These are phyloP conservation scores for Salix dunnii DNA, from an alignment of 345 rosid species.

Conservation along the genomic window DNA sequence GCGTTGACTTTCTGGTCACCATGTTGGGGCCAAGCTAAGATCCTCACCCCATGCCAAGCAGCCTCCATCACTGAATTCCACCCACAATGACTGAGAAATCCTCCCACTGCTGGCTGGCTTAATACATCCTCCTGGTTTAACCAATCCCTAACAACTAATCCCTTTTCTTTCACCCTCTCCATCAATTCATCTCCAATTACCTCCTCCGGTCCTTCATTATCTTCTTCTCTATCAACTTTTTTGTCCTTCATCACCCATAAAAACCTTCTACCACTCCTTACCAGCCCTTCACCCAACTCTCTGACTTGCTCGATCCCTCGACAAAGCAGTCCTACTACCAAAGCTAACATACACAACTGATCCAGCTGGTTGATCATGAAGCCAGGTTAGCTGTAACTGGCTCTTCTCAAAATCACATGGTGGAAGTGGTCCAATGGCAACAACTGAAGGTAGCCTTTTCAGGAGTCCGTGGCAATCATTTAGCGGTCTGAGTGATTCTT, in stretches of 20 bases:
- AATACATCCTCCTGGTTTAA: conserved; percentile 40
- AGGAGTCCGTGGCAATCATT: conserved; percentile 5
- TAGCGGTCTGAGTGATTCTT: conserved; percentile 15
- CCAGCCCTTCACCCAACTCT: conserved; percentile 45
- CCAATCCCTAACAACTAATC: conserved; percentile 39
- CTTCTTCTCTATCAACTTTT: conserved; percentile 40
- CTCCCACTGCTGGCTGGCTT: conserved; percentile 33
- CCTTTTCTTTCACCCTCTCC: conserved; percentile 17
- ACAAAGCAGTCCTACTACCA: conserved; percentile 42
- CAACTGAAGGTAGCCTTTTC: conserved; percentile 25
- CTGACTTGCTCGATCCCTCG: conserved; percentile 30
- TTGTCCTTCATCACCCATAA: conserved; percentile 39
- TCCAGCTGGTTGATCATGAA: conserved; percentile 26
- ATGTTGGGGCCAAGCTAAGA: conserved; percentile 42
- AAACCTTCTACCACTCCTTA: conserved; percentile 27
- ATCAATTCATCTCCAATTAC: conserved; percentile 31
- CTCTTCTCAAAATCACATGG: conserved; percentile 21
- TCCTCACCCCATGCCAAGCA: conserved; percentile 30
- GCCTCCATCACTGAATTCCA: conserved; percentile 53
- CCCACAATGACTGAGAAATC: conserved; percentile 38
- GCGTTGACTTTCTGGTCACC: conserved; percentile 39
- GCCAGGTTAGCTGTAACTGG: conserved; percentile 24
- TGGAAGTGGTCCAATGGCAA: conserved; percentile 25
- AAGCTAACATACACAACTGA: conserved; percentile 46
- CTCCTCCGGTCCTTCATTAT: conserved; percentile 23